Evolutionary conservation across 1,284 basidiomycete genomes (phyloP), one percentile per base, ranked within the genome.

Genomic region (Sphagnurus paluster): DNA sequence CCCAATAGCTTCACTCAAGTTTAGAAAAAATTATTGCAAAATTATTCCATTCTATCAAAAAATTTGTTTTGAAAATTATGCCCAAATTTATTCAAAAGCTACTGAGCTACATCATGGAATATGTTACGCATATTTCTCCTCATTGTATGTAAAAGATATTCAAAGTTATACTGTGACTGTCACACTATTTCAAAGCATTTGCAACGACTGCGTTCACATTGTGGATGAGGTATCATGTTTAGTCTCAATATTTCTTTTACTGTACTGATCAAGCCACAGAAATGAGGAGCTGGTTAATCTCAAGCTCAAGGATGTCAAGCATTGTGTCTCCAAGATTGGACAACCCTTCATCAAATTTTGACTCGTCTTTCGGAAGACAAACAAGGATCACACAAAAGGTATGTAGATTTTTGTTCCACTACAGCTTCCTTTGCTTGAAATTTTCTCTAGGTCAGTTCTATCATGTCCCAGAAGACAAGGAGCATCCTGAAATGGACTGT

Each of bases 171-270:
- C n/a, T n/a, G n/a, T n/a, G n/a, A n/a, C n/a, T n/a, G n/a, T n/a
- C n/a, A n/a, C n/a, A n/a, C n/a, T 34, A 34, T n/a, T 34, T 34
- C 32, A 34, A 42, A 29, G 28, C 40, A 9, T 59, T 57, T 44
- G 47, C 49, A 10, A 52, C 56, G 3, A 59, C 57, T 17, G 56
- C 54, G 13, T 57, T 59, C 39, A 48, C 43, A 3, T 44, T 59
- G 16, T 57, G 56, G 56, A 56, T 52, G 21, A 19, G 48, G 44
- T n/a, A n/a, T n/a, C n/a, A n/a, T 46, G 9, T 2, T 19, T 20
- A 2, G 38, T 34, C 32, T n/a, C 7, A 13, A n/a, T 17, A 34
- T 34, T 34, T 34, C 32, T 34, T 17, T 34, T 17, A 38, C 20
- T 24, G n/a, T 16, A 13, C 3, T 29, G 42, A 16, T 24, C 21